phyloP scores from a whole-genome alignment of 2,329 filamentous ascomycete species.

The Ascochyta koolunga region DNA sequence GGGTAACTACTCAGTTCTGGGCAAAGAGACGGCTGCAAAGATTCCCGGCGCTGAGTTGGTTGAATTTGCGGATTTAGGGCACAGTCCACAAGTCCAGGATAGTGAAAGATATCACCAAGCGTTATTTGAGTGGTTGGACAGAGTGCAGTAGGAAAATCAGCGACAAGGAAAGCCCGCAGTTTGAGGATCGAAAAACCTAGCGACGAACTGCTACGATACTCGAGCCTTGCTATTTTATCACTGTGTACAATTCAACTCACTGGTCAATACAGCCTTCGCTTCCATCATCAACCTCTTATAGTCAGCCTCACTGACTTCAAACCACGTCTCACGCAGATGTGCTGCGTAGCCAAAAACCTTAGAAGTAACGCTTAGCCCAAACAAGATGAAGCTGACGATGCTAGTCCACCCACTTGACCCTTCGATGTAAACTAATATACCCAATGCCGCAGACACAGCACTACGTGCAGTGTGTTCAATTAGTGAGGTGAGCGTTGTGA shows the following conservation, averaged over 20 bases:
- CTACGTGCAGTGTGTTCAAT: slow-evolving; percentile 1
- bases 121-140: slow-evolving; percentile 54
- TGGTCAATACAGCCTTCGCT: background rate
- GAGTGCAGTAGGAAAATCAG: background rate
- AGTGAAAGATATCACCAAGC: slow-evolving; percentile 56
- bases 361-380: background rate
- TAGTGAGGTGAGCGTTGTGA: slow-evolving; percentile 3
- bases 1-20: slow-evolving; percentile 59
- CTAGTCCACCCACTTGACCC: slow-evolving; percentile 1
- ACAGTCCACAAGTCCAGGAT: slow-evolving; percentile 61
- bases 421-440: slow-evolving; percentile 7
- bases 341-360: background rate
- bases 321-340: background rate
- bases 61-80: slow-evolving; percentile 57
- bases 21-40: slow-evolving; percentile 51
- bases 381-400: background rate
- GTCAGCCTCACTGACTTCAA: slow-evolving; percentile 1
- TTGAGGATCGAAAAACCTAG: no score
- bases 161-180: no score
- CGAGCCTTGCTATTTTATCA: no score
- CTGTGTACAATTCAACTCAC: no score
- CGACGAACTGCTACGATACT: no score
- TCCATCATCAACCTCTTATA: slow-evolving; percentile 2
- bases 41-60: slow-evolving; percentile 55
- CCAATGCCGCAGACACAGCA: background rate